Base-by-base conservation (phyloP, 2,329 filamentous ascomycete genomes). In the Colletotrichum sp. region DNA sequence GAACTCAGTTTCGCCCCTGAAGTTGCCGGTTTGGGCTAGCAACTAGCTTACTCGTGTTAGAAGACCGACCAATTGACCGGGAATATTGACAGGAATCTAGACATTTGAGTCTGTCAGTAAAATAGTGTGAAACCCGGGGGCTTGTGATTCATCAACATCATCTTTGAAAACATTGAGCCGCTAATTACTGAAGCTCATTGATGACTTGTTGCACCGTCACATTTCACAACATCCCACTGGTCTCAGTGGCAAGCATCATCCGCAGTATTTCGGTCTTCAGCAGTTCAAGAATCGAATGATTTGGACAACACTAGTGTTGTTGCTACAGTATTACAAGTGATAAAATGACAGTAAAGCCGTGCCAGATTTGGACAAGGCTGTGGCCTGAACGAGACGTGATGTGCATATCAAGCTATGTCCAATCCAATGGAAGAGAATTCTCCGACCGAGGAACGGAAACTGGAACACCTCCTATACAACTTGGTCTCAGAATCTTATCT, bases 181-280 rank as follows among this genome's bases (percentile, higher is more conserved):
- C n/a, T 47, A 24, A 24, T 24, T 24, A 13, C 38, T 2, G 18
- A 3, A 47, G 9, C n/a, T 12, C n/a, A 0, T 8, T 3, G 11
- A 47, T 47, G 3, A 3, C n/a, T 21, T 8, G 43, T 0, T 51
- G n/a, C 2, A 5, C 3, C 18, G 6, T 21, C 11, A 8, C 43
- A 51, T 3, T 8, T 13, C 3, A 21, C 6, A 3, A 13, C 6
- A 51, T 11, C 4, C 2, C 2, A 21, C n/a, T 2, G 6, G 4
- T 21, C 43, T 21, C n/a, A 51, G 0, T 21, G 4, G 7, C 0
- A 21, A 0, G 13, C 43, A 47, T 1, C 6, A 5, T n/a, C n/a
- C n/a, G n/a, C 1, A 2, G 13, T 51, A 6, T 12, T 8, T 13
- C 2, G 43, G n/a, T 21, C 21, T 6, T 47, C 7, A 8, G 34